Base-by-base conservation (phyloP, 306 rosid genomes). In the Mimosa pudica region DNA sequence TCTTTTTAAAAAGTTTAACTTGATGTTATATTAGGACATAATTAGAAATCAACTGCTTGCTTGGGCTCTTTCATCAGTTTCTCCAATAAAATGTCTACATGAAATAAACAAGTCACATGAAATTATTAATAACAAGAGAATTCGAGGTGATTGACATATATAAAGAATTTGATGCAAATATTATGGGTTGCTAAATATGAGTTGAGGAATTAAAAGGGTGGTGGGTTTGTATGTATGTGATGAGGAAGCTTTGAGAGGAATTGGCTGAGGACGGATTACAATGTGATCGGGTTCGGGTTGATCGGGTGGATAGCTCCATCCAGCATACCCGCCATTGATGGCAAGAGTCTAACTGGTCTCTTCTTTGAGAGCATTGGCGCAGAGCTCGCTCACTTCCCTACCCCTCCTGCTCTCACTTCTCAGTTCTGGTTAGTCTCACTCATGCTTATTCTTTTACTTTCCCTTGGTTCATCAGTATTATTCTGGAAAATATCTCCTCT, bases 291-390 rank as follows among this genome's bases (percentile, higher is more conserved):
- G 47, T 95, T 95, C 64, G 99, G 98, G 65, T 84, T 95, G 87
- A 91, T 95, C 72, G 99, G 99, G 32, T 95, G 98, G 98, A 0
- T 93, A 18, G 97, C 90, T 45, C 99, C 98, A 0, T 95, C 99
- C 1, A 91, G 98, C 87, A 70, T 95, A 16, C 99, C 98, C 10
- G 96, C 76, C 32, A 95, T 95, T 83, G 0, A 82, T 46, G 97
- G 99, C 9, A 93, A 95, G 89, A 95, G 99, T 83, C 82, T 92
- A 9, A 90, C 94, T 5, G 91, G 96, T 1, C 94, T 95, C 48
- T 95, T 95, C 91, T 93, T 95, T 24, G 98, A 95, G 54, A 92
- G 97, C 92, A 94, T 91, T 70, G 98, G 97, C 35, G 7, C 98
- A 30, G 98, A 93, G 85, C 94, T 95, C 11, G 94, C 98, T 51